These are phyloP conservation scores for Spathaspora girioi DNA, from an alignment of 805 yeast species.

Conservation along the genomic window DNA sequence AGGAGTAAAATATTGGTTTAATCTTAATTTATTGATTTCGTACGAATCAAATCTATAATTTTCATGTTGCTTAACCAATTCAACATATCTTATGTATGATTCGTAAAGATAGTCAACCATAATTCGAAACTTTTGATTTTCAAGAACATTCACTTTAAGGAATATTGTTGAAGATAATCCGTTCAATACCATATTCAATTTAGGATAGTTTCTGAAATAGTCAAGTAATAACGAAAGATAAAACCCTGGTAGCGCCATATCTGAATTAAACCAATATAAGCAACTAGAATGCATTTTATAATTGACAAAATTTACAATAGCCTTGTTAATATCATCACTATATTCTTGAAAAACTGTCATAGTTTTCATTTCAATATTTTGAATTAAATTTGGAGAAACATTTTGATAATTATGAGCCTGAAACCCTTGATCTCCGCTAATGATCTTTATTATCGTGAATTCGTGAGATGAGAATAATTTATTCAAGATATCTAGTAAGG, in stretches of 20 bases:
- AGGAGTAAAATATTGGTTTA: not conserved
- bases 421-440: slow-evolving; percentile 1
- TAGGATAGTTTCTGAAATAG: slow-evolving; percentile 13
- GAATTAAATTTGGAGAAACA: not conserved
- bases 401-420: not conserved
- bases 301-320: not conserved
- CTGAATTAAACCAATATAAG: slow-evolving; percentile 1
- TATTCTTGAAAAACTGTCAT: slow-evolving; percentile 10
- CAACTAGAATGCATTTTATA: not conserved
- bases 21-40: not conserved
- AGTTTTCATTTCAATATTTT: slow-evolving; percentile 12
- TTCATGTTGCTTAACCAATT: slow-evolving; percentile 6
- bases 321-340: not conserved
- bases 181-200: slow-evolving; percentile 4
- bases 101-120: slow-evolving; percentile 14
- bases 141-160: slow-evolving; percentile 8
- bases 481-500: slow-evolving; percentile 1
- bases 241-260: not conserved
- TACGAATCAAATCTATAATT: slow-evolving; percentile 1
- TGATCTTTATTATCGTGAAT: not conserved
- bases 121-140: slow-evolving; percentile 6
- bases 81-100: slow-evolving; percentile 8
- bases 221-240: slow-evolving; percentile 3
- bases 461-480: slow-evolving; percentile 1
- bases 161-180: slow-evolving; percentile 5